phyloP scores from a whole-genome alignment of 2,329 filamentous ascomycete species.

The Aspergillus viridinutans region DNA sequence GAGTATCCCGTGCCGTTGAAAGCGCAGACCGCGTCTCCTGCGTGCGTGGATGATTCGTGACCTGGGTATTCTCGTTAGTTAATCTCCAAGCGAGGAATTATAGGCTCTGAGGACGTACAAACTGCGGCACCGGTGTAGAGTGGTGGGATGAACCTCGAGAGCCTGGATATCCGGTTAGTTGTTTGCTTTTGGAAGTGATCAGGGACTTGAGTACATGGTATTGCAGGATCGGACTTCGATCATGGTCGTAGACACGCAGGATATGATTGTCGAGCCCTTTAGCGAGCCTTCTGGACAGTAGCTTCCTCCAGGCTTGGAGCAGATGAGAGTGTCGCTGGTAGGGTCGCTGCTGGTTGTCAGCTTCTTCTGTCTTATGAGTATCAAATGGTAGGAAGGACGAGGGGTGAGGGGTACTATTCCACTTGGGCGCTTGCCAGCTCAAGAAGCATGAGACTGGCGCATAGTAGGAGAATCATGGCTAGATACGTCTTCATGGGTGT shows the following conservation, averaged over 20 bases:
- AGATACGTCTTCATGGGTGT: not conserved
- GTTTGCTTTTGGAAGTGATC: not conserved
- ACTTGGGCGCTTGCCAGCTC: not conserved
- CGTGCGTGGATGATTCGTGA: constrained; percentile 8
- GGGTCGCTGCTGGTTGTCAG: constrained; percentile 9
- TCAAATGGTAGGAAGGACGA: not conserved
- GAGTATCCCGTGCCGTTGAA: constrained; percentile 24
- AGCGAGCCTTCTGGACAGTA: constrained; percentile 19
- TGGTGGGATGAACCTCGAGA: constrained; percentile 11
- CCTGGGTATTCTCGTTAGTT: constrained; percentile 6
- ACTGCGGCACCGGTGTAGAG: constrained; percentile 11
- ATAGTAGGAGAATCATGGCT: not conserved
- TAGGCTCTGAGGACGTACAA: constrained; percentile 9
- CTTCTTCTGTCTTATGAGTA: not conserved
- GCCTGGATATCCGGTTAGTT: constrained; percentile 3
- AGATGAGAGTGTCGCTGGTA: constrained; percentile 15
- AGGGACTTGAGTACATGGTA: constrained; percentile 9
- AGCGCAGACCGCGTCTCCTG: constrained; percentile 22
- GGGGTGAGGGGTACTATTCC: not conserved
- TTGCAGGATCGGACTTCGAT: constrained; percentile 16
- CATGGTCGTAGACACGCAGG: constrained; percentile 9
- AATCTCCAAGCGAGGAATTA: not conserved
- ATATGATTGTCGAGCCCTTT: constrained; percentile 10
- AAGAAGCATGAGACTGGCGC: not conserved
- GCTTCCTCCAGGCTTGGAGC: constrained; percentile 12